phyloP scores from a whole-genome alignment of 352 stramenopile species.

The Phytophthora chlamydospora region DNA sequence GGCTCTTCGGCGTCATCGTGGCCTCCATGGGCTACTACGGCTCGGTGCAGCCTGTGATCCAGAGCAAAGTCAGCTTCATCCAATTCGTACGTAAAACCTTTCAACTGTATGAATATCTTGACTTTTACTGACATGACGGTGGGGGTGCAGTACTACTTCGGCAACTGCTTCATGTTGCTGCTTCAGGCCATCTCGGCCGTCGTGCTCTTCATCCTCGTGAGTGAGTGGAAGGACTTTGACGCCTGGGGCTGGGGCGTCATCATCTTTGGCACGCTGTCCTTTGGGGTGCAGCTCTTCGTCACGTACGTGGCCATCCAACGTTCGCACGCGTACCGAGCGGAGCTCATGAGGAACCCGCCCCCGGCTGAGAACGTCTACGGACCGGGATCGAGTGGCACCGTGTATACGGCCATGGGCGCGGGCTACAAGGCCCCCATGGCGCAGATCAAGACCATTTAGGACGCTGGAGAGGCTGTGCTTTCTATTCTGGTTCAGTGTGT shows the following conservation, averaged over 20 bases:
- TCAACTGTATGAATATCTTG: neutral
- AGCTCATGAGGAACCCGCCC: constrained; percentile 85
- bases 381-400: constrained; percentile 39
- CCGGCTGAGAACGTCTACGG: constrained; percentile 81
- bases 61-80: constrained; percentile 91
- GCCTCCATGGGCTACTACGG: constrained; percentile 85
- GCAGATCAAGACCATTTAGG: constrained; percentile 80
- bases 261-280: constrained; percentile 69
- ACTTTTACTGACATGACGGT: neutral
- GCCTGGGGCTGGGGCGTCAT: constrained; percentile 76
- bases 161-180: constrained; percentile 87
- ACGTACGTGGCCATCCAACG: constrained; percentile 83
- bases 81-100: constrained; percentile 67
- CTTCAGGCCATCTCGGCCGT: constrained; percentile 76
- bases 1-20: constrained; percentile 80
- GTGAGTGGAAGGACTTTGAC: constrained; percentile 81
- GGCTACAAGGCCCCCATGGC: constrained; percentile 54
- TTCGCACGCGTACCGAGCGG: constrained; percentile 77
- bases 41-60: constrained; percentile 80
- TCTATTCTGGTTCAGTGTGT: too few species aligned
- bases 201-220: constrained; percentile 76
- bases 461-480: too few species aligned
- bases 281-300: constrained; percentile 73
- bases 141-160: constrained; percentile 78
- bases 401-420: constrained; percentile 72